Evolutionary conservation across 2,329 filamentous ascomycete genomes (phyloP).

Genomic region (Fusarium agapanthi): DNA sequence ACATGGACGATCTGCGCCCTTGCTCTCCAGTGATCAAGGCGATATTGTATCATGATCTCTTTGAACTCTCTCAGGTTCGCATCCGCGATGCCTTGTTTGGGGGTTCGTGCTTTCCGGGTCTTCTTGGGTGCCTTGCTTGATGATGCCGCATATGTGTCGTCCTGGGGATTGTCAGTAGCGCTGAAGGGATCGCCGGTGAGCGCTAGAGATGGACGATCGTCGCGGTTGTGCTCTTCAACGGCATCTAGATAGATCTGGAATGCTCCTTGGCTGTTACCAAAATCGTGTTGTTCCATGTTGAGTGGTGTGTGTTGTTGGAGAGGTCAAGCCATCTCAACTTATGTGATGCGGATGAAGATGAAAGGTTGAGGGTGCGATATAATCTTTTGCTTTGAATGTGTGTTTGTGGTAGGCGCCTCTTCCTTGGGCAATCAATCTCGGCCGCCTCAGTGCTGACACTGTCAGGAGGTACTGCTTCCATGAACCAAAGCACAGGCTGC

Average conservation of each 20-base stretch:
- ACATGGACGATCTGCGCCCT: constrained; percentile 31
- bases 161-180: not conserved
- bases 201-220: not conserved
- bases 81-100: not conserved
- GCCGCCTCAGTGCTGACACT: constrained; percentile 7
- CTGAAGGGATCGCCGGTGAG: not conserved
- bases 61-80: constrained; percentile 16
- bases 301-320: not conserved
- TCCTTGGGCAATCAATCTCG: not conserved
- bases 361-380: not conserved
- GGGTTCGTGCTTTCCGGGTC: not conserved
- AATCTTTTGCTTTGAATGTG: not conserved
- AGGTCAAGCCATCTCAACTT: not conserved
- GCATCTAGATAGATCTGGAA: not conserved
- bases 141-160: not conserved
- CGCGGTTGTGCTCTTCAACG: not conserved
- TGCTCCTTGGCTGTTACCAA: not conserved
- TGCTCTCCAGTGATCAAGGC: constrained; percentile 31
- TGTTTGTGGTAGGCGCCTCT: not conserved
- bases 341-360: not conserved
- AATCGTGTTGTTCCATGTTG: constrained; percentile 5
- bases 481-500: not conserved
- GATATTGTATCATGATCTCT: constrained; percentile 29
- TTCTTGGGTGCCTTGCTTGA: not conserved
- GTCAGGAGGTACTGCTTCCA: not conserved